These are phyloP conservation scores for Phlebiopsis flavidoalba DNA, from an alignment of 768 basidiomycete species.

Conservation along the genomic window DNA sequence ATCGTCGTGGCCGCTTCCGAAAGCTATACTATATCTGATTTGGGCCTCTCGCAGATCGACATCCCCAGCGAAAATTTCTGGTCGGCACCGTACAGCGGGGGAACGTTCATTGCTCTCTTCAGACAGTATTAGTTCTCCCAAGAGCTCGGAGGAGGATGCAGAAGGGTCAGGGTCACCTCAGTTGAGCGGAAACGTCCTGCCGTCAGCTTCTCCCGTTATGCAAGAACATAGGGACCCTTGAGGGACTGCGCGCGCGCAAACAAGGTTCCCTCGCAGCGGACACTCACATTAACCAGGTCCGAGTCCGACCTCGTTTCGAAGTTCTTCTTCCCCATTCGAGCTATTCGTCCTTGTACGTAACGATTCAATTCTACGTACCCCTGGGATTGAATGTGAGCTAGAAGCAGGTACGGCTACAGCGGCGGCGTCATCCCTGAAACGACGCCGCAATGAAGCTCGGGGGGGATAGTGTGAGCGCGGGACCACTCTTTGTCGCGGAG, in stretches of 20 bases:
- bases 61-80: background rate
- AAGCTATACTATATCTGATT: constrained; percentile 62
- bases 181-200: background rate
- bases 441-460: background rate
- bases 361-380: background rate
- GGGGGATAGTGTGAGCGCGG: background rate
- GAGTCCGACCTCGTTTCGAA: background rate
- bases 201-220: background rate
- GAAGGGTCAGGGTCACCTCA: background rate
- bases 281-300: background rate
- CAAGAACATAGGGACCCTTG: constrained; percentile 6
- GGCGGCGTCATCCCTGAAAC: background rate
- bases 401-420: background rate
- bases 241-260: constrained; percentile 8
- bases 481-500: background rate
- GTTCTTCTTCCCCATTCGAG: background rate
- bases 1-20: constrained; percentile 69
- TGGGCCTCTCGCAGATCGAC: constrained; percentile 53
- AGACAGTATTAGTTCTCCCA: background rate
- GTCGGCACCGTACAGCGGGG: background rate
- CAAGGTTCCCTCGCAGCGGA: background rate
- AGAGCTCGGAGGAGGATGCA: background rate
- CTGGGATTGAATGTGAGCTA: background rate
- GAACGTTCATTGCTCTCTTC: background rate
- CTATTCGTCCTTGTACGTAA: background rate